These are phyloP conservation scores for Claviceps pazoutovae DNA, from an alignment of 2,329 filamentous ascomycete species.

Conservation along the genomic window DNA sequence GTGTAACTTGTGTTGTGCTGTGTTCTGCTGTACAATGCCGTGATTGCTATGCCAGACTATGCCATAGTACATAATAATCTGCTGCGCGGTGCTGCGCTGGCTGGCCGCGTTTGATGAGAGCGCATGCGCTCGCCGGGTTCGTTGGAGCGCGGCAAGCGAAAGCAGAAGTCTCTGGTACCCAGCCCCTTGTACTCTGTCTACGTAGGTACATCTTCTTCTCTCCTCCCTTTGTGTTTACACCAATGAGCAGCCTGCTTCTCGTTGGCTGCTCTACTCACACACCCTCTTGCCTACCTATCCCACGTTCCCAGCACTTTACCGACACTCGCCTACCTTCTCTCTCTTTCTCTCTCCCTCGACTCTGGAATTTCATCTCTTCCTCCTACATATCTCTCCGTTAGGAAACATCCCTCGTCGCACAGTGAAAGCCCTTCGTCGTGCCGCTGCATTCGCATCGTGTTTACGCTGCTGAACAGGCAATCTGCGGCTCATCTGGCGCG, in stretches of 20 bases:
- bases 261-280: conserved; percentile 10
- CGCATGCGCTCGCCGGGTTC: neutral
- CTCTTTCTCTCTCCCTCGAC: conserved; percentile 12
- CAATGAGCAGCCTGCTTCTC: conserved; percentile 3
- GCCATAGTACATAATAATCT: no score
- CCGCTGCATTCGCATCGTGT: conserved; percentile 10
- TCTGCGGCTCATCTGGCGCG: conserved; percentile 5
- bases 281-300: conserved; percentile 8
- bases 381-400: conserved; percentile 7
- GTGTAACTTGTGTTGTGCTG: neutral
- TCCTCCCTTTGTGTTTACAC: conserved; percentile 6
- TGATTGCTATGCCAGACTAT: neutral
- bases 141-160: neutral
- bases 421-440: conserved; percentile 1
- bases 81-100: neutral
- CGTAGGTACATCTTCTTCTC: neutral
- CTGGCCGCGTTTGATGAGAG: neutral
- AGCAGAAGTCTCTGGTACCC: neutral
- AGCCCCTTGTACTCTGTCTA: neutral
- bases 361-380: conserved; percentile 10
- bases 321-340: conserved; percentile 6
- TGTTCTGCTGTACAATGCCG: neutral
- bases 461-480: conserved; percentile 4
- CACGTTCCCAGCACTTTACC: conserved; percentile 10
- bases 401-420: conserved; percentile 2